These are phyloP conservation scores for Tausonia pullulans DNA, from an alignment of 1,284 basidiomycete genomes.

Conservation along the genomic window DNA sequence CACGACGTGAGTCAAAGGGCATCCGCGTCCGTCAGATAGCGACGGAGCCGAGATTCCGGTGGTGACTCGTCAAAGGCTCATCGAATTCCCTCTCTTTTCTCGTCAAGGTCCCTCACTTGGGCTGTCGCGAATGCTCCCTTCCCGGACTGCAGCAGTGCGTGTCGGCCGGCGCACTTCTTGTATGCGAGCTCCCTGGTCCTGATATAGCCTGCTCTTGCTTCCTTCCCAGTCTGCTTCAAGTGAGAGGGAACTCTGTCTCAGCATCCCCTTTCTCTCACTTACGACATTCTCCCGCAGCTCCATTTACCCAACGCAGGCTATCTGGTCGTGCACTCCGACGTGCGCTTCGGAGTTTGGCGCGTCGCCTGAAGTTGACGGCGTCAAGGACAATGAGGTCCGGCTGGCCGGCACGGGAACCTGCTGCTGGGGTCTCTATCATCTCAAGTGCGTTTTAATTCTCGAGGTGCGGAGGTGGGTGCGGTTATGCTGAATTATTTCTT, in stretches of 20 bases:
- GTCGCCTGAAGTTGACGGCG: conserved; percentile 23
- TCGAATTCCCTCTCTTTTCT: no score
- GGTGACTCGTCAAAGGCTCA: no score
- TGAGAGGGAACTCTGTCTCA: not conserved
- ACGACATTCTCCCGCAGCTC: conserved; percentile 26
- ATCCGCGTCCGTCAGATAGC: no score
- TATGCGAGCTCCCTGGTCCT: not conserved
- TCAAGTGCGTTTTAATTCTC: conserved; percentile 44
- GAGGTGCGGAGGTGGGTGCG: not conserved
- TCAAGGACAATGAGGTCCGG: conserved; percentile 24
- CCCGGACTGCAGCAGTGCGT: conserved; percentile 33
- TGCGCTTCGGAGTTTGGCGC: conserved; percentile 24
- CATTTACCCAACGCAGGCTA: conserved; percentile 57
- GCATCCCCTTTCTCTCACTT: conserved; percentile 10
- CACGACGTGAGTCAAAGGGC: conserved; percentile 40
- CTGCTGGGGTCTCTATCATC: conserved; percentile 74
- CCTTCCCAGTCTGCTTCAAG: conserved; percentile 55
- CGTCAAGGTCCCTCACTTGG: conserved; percentile 39
- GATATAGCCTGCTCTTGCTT: conserved; percentile 40
- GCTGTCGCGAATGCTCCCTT: conserved; percentile 51
- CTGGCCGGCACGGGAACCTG: conserved; percentile 38
- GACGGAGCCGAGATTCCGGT: no score
- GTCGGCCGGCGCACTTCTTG: not conserved
- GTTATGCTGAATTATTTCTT: not conserved
- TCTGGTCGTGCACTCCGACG: conserved; percentile 64